phyloP scores from a whole-genome alignment of 495 filamentous ascomycete genomes.

The Aspergillus saccharolyticus region DNA sequence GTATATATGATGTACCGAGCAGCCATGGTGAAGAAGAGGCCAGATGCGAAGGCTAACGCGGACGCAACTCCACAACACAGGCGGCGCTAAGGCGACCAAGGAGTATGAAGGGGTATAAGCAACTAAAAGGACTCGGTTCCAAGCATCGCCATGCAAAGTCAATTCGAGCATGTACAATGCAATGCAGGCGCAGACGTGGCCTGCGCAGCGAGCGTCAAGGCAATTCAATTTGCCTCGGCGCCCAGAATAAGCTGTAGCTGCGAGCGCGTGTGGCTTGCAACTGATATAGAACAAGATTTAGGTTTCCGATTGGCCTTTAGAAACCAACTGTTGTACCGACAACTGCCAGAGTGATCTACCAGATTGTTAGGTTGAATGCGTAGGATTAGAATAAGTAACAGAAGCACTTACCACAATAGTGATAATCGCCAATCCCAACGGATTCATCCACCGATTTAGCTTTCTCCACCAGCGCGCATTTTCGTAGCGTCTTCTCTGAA shows the following conservation, averaged over 20 bases:
- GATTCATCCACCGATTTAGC: constrained; percentile 81
- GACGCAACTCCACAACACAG: not conserved
- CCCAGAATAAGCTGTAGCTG: not conserved
- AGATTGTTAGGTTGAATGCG: constrained; percentile 13
- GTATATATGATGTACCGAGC: constrained; percentile 21
- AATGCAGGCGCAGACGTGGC: constrained; percentile 1
- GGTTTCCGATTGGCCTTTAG: constrained; percentile 13
- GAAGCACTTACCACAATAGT: constrained; percentile 59
- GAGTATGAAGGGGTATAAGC: constrained; percentile 4
- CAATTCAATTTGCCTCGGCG: not conserved
- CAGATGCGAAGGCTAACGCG: not conserved
- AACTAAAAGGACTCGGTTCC: constrained; percentile 2
- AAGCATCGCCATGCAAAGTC: not conserved
- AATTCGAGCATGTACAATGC: constrained; percentile 1
- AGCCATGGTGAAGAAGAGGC: constrained; percentile 16
- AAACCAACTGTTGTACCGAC: constrained; percentile 49
- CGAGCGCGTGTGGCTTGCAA: not conserved
- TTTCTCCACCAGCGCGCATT: constrained; percentile 92
- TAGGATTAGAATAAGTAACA: not conserved
- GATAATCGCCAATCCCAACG: constrained; percentile 72
- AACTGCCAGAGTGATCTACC: constrained; percentile 53
- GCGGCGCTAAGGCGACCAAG: not conserved
- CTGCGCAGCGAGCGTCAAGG: not conserved
- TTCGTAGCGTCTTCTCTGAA: constrained; percentile 63
- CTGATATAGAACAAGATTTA: not conserved